Percentiles rank a stretch among this genome's conserved stretches.
Conservation (phyloP, 768 basidiomycete species). For the Boletus tylopilopsis region DNA sequence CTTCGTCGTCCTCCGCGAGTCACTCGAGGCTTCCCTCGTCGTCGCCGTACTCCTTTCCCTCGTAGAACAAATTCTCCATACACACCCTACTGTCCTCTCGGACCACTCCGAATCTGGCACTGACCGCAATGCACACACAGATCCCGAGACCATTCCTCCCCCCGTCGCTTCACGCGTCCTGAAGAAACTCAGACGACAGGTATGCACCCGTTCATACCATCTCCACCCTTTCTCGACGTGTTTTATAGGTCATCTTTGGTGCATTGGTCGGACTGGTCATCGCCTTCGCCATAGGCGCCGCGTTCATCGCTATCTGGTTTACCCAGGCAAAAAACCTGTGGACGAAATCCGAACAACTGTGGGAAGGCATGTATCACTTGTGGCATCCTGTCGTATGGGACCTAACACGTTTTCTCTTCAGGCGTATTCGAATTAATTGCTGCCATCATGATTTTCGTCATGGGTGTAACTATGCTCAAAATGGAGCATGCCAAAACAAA, state of each 20-base stretch:
- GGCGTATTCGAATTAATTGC: conserved; percentile 71
- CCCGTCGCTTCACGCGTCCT: conserved; percentile 43
- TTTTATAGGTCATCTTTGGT: conserved; percentile 67
- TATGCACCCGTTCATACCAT: conserved; percentile 9
- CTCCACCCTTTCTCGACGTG: not conserved
- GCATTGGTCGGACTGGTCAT: conserved; percentile 70
- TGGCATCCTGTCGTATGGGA: not conserved
- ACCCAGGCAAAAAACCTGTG: conserved; percentile 85
- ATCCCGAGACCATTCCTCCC: conserved; percentile 23
- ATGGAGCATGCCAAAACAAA: conserved; percentile 93
- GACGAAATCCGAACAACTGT: conserved; percentile 78
- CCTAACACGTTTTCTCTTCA: conserved; percentile 22
- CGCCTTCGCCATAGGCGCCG: conserved; percentile 80
- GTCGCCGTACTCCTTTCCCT: conserved; percentile 88
- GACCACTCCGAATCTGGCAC: too few relatives aligned
- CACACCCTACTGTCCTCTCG: too few relatives aligned
- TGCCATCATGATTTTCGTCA: conserved; percentile 80
- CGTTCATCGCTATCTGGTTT: conserved; percentile 95
- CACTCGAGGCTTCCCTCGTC: conserved; percentile 90
- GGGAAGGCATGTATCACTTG: conserved; percentile 67
- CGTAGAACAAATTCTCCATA: conserved; percentile 76
- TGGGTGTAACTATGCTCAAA: conserved; percentile 93
- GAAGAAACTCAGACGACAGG: conserved; percentile 69
- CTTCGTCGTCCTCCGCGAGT: conserved; percentile 96
- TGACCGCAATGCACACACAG: not conserved